A percentile compares a stretch with the other conserved stretches of the same genome.
Evolutionary conservation across 768 basidiomycete genomes (phyloP).

Genomic region (Mrakia gelida): DNA sequence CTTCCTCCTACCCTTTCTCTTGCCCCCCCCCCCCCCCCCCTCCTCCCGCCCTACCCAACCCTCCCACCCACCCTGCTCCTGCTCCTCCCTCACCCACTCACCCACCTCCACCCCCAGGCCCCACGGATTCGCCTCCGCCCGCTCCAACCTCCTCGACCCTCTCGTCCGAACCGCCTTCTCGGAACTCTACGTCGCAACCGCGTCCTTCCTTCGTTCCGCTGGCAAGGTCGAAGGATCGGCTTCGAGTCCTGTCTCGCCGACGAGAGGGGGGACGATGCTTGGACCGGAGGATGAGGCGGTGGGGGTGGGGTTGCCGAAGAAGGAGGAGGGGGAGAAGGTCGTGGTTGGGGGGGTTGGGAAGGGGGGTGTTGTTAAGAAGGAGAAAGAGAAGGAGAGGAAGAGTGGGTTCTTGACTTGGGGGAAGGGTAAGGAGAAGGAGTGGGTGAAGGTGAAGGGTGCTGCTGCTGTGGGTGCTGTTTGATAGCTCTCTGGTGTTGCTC

Average conservation of each 20-base stretch:
- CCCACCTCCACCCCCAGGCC: not conserved
- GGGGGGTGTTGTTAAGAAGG: not conserved
- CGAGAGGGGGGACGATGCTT: no score
- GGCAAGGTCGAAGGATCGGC: not conserved
- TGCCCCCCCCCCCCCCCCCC: not conserved
- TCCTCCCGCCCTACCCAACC: no score
- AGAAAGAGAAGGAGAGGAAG: not conserved
- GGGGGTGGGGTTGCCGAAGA: not conserved
- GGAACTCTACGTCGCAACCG: not conserved
- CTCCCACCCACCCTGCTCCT: not conserved
- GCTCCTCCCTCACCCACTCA: not conserved
- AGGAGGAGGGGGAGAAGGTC: not conserved
- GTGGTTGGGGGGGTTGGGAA: not conserved
- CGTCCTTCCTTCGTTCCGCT: not conserved
- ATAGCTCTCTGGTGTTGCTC: not conserved
- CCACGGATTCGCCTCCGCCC: slow-evolving; percentile 6
- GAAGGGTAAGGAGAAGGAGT: not conserved
- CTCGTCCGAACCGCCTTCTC: not conserved
- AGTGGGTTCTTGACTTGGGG: no score
- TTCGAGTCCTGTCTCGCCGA: not conserved
- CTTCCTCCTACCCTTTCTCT: not conserved
- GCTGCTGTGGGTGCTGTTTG: not conserved
- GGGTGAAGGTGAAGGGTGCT: not conserved
- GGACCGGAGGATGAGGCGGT: not conserved
- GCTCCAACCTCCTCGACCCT: not conserved